Conservation (phyloP, 305 asterid species). For the Petunia hybrid region DNA sequence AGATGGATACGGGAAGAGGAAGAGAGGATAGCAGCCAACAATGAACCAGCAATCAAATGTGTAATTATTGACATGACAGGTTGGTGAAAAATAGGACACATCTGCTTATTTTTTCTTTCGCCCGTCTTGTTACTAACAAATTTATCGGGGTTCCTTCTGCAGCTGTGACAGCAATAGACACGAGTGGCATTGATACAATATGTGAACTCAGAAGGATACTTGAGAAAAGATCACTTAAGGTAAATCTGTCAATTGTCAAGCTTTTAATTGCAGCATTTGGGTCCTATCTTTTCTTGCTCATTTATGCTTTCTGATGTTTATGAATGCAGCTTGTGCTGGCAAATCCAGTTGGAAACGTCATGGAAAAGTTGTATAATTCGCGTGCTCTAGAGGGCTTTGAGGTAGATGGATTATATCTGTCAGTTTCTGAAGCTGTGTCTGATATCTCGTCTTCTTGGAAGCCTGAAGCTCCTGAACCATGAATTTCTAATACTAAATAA, state of each 20-base stretch:
- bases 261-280: background rate
- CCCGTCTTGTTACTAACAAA: background rate
- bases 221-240: slow-evolving; percentile 83
- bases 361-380: slow-evolving; percentile 80
- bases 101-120: background rate
- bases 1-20: slow-evolving; percentile 96
- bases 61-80: slow-evolving; percentile 91
- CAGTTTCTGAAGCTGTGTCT: slow-evolving; percentile 81
- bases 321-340: slow-evolving; percentile 72
- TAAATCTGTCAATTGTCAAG: slow-evolving; percentile 30
- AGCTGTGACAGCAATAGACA: slow-evolving; percentile 95
- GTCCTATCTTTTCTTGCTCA: background rate
- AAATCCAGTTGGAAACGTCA: slow-evolving; percentile 80
- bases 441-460: slow-evolving; percentile 81
- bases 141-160: slow-evolving; percentile 33
- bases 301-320: background rate
- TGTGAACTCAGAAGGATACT: slow-evolving; percentile 68
- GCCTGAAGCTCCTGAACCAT: slow-evolving; percentile 14
- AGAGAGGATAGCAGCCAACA: slow-evolving; percentile 57
- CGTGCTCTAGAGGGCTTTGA: slow-evolving; percentile 61
- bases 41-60: slow-evolving; percentile 51
- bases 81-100: slow-evolving; percentile 36
- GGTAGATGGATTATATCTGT: slow-evolving; percentile 66
- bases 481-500: background rate
- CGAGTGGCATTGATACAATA: slow-evolving; percentile 81